Conservation (phyloP, 306 rosid genomes). For the Medicago ruthenica region DNA sequence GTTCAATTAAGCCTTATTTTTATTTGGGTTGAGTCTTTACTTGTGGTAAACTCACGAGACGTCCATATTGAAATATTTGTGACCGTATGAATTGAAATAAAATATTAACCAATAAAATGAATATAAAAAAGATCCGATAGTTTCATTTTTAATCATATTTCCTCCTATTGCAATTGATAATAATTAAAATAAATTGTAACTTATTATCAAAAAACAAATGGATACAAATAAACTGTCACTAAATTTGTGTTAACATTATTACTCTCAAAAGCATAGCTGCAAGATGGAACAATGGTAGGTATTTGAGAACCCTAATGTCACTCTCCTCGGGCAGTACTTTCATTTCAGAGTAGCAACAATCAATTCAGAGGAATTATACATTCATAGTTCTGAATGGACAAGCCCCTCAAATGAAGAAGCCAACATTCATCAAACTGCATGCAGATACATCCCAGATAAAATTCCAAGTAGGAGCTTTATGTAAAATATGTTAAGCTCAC, state of each 20-base stretch:
- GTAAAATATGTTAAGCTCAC: conserved; percentile 16
- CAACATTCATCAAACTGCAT: conserved; percentile 19
- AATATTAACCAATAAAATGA: background rate
- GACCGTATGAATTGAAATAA: background rate
- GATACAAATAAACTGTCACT: background rate
- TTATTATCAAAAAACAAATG: background rate
- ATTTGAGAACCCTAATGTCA: background rate
- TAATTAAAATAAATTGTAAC: background rate
- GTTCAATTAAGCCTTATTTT: no score
- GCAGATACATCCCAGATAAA: conserved; percentile 10
- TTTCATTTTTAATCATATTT: background rate
- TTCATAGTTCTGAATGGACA: conserved; percentile 30
- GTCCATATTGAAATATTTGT: background rate
- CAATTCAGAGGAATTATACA: conserved; percentile 13
- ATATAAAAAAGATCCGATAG: background rate
- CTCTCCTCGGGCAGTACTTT: background rate
- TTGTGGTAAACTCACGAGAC: background rate
- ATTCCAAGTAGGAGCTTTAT: background rate
- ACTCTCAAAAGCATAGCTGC: background rate
- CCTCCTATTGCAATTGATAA: background rate
- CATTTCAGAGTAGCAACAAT: background rate
- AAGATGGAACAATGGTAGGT: background rate
- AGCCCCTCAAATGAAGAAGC: conserved; percentile 19
- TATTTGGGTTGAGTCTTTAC: no score
- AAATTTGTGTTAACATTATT: background rate